Conservation (phyloP, 2,329 filamentous ascomycete species). For the Phaeophleospora eucalypticola region DNA sequence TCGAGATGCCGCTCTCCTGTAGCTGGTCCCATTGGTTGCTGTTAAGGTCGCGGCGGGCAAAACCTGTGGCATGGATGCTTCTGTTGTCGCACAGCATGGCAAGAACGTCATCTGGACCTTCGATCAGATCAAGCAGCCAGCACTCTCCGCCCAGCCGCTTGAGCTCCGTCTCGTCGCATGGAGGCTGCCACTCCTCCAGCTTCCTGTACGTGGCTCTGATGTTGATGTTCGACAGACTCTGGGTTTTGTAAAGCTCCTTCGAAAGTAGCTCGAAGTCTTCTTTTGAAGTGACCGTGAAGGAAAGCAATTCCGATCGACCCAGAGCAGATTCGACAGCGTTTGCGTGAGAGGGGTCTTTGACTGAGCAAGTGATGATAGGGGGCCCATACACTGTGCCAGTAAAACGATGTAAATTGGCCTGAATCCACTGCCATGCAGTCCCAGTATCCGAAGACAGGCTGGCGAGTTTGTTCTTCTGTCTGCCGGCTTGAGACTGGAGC, state of each 20-base stretch:
- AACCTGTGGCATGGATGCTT: constrained; percentile 63
- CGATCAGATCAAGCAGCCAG: constrained; percentile 73
- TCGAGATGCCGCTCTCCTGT: constrained; percentile 50
- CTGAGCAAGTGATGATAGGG: constrained; percentile 71
- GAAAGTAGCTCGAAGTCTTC: constrained; percentile 73
- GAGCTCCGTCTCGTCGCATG: constrained; percentile 55
- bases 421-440: constrained; percentile 76
- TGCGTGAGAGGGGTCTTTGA: constrained; percentile 67
- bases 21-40: constrained; percentile 67
- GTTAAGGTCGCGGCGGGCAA: constrained; percentile 59
- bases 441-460: constrained; percentile 60
- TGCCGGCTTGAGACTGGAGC: constrained; percentile 71
- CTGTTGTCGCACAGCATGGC: constrained; percentile 80
- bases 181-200: constrained; percentile 53
- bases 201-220: constrained; percentile 60
- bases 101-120: constrained; percentile 77
- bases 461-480: constrained; percentile 64
- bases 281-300: constrained; percentile 70
- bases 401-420: constrained; percentile 65
- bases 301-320: constrained; percentile 49
- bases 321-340: constrained; percentile 58
- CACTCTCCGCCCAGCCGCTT: constrained; percentile 64
- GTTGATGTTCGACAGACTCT: constrained; percentile 66
- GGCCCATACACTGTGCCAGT: constrained; percentile 76
- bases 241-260: constrained; percentile 56